A percentile compares a stretch with the other conserved stretches of the same genome.
Evolutionary conservation across 2,329 filamentous ascomycete species (phyloP).

Genomic region (Colletotrichum tabaci): DNA sequence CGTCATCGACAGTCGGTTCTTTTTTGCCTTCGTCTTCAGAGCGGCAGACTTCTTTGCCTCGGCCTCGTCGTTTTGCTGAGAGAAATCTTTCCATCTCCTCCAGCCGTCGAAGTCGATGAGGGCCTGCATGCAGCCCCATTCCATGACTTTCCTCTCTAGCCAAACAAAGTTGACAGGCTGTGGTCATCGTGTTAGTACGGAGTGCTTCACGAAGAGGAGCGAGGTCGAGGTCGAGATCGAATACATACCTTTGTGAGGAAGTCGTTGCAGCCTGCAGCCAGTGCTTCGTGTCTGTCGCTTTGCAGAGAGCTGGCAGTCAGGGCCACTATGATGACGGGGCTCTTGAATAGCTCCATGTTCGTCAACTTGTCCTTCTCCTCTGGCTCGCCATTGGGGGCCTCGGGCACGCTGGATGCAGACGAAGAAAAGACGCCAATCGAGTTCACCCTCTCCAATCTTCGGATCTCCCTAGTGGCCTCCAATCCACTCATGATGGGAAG

Average conservation of each 20-base stretch:
- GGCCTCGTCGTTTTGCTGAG: conserved; percentile 61
- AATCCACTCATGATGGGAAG: conserved; percentile 96
- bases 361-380: conserved; percentile 78
- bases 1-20: conserved; percentile 58
- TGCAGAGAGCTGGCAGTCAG: conserved; percentile 95
- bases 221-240: background rate
- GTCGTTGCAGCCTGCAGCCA: conserved; percentile 97
- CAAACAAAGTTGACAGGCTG: conserved; percentile 98
- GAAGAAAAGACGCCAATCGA: conserved; percentile 91
- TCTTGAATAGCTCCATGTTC: conserved; percentile 85
- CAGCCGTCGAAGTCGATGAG: conserved; percentile 98
- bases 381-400: conserved; percentile 61
- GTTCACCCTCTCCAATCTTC: conserved; percentile 89
- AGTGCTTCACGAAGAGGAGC: background rate
- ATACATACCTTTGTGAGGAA: conserved; percentile 91
- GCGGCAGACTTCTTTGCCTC: conserved; percentile 60
- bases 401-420: conserved; percentile 63
- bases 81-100: conserved; percentile 95
- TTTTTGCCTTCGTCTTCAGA: conserved; percentile 60
- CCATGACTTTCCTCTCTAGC: conserved; percentile 97
- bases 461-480: conserved; percentile 94
- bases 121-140: conserved; percentile 99
- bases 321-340: conserved; percentile 97
- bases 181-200: background rate
- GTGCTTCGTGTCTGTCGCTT: conserved; percentile 93